phyloP scores from a whole-genome alignment of 2,329 filamentous ascomycete genomes.

The Exophiala sp. region DNA sequence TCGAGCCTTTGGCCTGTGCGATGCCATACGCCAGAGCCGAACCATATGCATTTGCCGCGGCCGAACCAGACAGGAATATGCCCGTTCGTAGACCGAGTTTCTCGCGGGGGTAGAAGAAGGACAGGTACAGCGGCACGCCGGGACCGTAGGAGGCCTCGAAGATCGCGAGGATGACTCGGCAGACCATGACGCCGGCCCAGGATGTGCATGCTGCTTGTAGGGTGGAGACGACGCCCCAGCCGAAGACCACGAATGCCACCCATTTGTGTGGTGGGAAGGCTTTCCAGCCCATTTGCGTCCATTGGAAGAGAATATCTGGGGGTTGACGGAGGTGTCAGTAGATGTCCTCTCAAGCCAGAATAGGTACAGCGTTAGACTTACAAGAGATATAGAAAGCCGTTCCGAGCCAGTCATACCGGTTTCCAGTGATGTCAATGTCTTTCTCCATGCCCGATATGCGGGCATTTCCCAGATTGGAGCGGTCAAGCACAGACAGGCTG shows the following conservation, averaged over 20 bases:
- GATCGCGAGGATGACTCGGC: slow-evolving; percentile 38
- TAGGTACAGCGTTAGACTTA: slow-evolving; percentile 20
- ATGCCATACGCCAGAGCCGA: slow-evolving; percentile 48
- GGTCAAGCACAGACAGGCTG: slow-evolving; percentile 42
- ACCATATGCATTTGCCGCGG: slow-evolving; percentile 40
- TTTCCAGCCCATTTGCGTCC: slow-evolving; percentile 30
- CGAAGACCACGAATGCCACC: slow-evolving; percentile 28
- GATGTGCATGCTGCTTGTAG: slow-evolving; percentile 26
- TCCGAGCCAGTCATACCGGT: slow-evolving; percentile 50
- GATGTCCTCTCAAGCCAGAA: neutral
- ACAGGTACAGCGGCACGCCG: slow-evolving; percentile 50
- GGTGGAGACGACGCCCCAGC: slow-evolving; percentile 30
- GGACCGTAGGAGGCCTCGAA: slow-evolving; percentile 40
- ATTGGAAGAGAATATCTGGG: slow-evolving; percentile 30
- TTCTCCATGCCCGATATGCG: slow-evolving; percentile 52
- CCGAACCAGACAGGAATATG: slow-evolving; percentile 44
- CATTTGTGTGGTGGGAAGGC: slow-evolving; percentile 30
- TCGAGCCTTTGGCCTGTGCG: slow-evolving; percentile 52
- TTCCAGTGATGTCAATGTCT: slow-evolving; percentile 46
- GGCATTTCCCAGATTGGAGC: slow-evolving; percentile 54
- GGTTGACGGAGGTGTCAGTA: neutral
- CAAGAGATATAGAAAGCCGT: slow-evolving; percentile 55
- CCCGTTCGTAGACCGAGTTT: slow-evolving; percentile 57
- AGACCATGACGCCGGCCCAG: slow-evolving; percentile 31
- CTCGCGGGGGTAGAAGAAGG: slow-evolving; percentile 58